A percentile compares a stretch with the other conserved stretches of the same genome.
phyloP scores from a whole-genome alignment of 148 eudicot genomes.

The Spergularia bocconei region DNA sequence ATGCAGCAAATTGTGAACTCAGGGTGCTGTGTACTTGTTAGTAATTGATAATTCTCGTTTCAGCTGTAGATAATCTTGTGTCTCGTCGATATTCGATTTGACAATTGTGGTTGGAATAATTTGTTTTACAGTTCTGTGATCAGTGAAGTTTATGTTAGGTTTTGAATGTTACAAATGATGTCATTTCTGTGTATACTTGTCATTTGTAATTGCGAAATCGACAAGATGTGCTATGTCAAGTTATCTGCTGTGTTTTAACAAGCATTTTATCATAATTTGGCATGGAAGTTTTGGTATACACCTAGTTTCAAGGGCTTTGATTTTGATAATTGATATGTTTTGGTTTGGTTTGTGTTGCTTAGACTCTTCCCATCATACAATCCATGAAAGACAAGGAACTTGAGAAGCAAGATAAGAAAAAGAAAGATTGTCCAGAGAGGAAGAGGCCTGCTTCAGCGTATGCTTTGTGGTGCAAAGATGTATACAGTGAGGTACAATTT shows the following conservation, averaged over 20 bases:
- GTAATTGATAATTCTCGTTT: too few relatives aligned
- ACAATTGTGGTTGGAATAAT: too few relatives aligned
- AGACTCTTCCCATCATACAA: slow-evolving; percentile 55
- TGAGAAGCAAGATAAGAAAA: slow-evolving; percentile 68
- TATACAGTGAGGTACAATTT: slow-evolving; percentile 73
- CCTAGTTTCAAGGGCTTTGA: neutral
- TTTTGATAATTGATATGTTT: neutral
- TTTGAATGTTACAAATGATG: too few relatives aligned
- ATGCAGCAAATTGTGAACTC: too few relatives aligned
- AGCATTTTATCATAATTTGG: neutral
- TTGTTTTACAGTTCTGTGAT: too few relatives aligned
- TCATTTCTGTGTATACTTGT: too few relatives aligned
- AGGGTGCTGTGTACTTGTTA: too few relatives aligned
- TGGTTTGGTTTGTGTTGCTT: neutral
- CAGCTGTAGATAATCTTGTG: too few relatives aligned
- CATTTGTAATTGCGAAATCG: too few relatives aligned
- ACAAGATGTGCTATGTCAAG: too few relatives aligned
- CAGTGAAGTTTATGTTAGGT: too few relatives aligned
- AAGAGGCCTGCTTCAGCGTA: slow-evolving; percentile 83
- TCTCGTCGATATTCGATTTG: neutral
- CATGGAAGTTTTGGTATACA: neutral
- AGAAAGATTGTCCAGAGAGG: slow-evolving; percentile 51
- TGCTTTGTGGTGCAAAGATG: slow-evolving; percentile 85
- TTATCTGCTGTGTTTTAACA: too few relatives aligned
- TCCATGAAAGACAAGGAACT: slow-evolving; percentile 50